Evolutionary conservation across 768 basidiomycete genomes (phyloP).

Genomic region (Lentinula sp.): DNA sequence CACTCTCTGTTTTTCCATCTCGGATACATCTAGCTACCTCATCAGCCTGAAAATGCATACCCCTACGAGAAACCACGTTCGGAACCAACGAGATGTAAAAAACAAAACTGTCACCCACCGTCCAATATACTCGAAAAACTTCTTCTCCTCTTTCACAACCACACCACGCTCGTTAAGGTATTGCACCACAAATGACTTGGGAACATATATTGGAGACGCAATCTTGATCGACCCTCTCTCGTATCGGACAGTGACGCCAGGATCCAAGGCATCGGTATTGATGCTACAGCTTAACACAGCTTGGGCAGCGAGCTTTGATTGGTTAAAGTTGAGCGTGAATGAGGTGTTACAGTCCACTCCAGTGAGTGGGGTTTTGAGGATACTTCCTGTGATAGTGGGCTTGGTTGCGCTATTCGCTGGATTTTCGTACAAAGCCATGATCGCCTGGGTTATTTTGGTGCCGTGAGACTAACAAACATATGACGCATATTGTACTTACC

Average conservation of each 20-base stretch:
- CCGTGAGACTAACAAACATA: conserved; percentile 1
- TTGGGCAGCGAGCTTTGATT: conserved; percentile 57
- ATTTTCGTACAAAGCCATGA: conserved; percentile 74
- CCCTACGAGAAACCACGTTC: conserved; percentile 21
- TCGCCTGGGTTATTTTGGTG: conserved; percentile 39
- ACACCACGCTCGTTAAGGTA: conserved; percentile 46
- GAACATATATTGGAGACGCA: conserved; percentile 58
- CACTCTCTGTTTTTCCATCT: conserved; percentile 69
- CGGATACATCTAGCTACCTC: conserved; percentile 77
- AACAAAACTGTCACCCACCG: not conserved
- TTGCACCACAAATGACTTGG: conserved; percentile 60
- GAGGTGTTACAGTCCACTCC: conserved; percentile 75
- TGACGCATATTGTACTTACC: conserved; percentile 31
- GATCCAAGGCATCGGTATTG: conserved; percentile 36
- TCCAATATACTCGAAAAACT: conserved; percentile 53
- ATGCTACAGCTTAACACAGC: conserved; percentile 70
- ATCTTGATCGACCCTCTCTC: conserved; percentile 67
- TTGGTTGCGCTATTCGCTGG: conserved; percentile 56
- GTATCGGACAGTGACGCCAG: conserved; percentile 67
- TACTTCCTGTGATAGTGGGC: conserved; percentile 63
- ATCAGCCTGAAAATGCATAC: conserved; percentile 85
- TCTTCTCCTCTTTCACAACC: conserved; percentile 50
- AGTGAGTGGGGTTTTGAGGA: conserved; percentile 73
- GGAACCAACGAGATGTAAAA: not conserved
- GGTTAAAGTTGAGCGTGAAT: conserved; percentile 65